These are phyloP conservation scores for Geum urbanum DNA, from an alignment of 306 rosid species.

Conservation along the genomic window DNA sequence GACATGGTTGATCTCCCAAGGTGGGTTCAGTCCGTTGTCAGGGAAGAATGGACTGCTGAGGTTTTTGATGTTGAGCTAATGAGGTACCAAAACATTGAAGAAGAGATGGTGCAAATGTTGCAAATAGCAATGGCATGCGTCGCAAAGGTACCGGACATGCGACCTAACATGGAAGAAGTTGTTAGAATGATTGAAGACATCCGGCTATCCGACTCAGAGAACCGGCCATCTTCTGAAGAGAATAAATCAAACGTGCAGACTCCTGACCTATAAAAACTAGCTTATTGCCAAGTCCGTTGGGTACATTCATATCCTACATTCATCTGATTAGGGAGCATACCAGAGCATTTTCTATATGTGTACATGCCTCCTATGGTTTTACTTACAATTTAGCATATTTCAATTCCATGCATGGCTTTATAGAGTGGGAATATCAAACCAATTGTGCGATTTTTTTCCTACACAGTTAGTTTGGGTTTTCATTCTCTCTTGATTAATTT, in stretches of 20 bases:
- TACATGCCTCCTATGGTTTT: constrained; percentile 39
- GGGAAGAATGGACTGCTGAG: constrained; percentile 99
- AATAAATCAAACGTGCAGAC: constrained; percentile 85
- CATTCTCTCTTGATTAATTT: constrained; percentile 32
- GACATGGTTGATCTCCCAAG: constrained; percentile 97
- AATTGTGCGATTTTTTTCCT: constrained; percentile 37
- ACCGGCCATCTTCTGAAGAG: constrained; percentile 94
- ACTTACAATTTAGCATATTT: constrained; percentile 28
- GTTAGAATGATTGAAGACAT: constrained; percentile 90
- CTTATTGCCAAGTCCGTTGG: constrained; percentile 18
- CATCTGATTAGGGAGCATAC: constrained; percentile 39
- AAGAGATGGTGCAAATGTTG: constrained; percentile 97
- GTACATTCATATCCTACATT: constrained; percentile 17
- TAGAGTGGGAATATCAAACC: constrained; percentile 40
- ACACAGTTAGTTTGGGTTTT: constrained; percentile 26
- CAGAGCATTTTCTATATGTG: constrained; percentile 31
- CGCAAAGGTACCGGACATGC: constrained; percentile 75
- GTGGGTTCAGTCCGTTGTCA: constrained; percentile 95
- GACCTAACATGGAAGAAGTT: constrained; percentile 82
- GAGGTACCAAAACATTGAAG: constrained; percentile 88
- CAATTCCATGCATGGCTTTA: constrained; percentile 22
- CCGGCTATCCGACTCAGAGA: constrained; percentile 96
- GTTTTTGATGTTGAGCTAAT: constrained; percentile 89
- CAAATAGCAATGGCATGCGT: constrained; percentile 96
- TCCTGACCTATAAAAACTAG: constrained; percentile 44